phyloP scores from a whole-genome alignment of 2,329 filamentous ascomycete genomes.

The Dactylonectria estremocensis region DNA sequence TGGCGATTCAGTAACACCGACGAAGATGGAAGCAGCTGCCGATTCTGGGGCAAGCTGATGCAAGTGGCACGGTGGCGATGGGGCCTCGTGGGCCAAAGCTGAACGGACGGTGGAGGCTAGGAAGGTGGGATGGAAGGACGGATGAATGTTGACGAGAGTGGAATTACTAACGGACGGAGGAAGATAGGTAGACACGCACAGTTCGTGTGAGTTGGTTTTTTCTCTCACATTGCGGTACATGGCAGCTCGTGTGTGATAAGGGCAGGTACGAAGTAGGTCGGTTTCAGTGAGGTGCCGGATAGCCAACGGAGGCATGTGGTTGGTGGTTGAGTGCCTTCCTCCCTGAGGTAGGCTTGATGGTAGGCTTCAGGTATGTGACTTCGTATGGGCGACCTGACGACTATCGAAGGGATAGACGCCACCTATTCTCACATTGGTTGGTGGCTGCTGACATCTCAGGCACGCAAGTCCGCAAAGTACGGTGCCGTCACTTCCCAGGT shows the following conservation, averaged over 20 bases:
- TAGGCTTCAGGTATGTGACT: neutral
- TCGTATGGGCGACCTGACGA: neutral
- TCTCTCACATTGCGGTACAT: slow-evolving; percentile 4
- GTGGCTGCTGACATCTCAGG: neutral
- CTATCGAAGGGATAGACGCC: neutral
- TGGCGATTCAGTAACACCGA: slow-evolving; percentile 29
- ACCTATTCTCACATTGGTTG: neutral
- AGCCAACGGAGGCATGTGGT: neutral
- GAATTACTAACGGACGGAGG: slow-evolving; percentile 11
- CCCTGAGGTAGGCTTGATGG: neutral
- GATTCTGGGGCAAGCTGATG: slow-evolving; percentile 35
- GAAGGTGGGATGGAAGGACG: slow-evolving; percentile 24
- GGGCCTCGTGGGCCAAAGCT: slow-evolving; percentile 29
- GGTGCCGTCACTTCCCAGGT: neutral
- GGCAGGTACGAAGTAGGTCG: neutral
- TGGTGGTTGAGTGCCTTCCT: neutral
- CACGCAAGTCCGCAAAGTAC: too few species aligned
- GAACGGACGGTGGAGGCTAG: slow-evolving; percentile 22
- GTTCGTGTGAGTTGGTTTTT: slow-evolving; percentile 2
- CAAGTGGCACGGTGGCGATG: slow-evolving; percentile 28
- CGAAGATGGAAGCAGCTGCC: slow-evolving; percentile 25
- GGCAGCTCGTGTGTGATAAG: slow-evolving; percentile 1
- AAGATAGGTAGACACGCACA: neutral
- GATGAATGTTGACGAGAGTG: slow-evolving; percentile 13
- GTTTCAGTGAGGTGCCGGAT: neutral